These are phyloP conservation scores for Microcos paniculata DNA, from an alignment of 345 rosid species.

Conservation along the genomic window DNA sequence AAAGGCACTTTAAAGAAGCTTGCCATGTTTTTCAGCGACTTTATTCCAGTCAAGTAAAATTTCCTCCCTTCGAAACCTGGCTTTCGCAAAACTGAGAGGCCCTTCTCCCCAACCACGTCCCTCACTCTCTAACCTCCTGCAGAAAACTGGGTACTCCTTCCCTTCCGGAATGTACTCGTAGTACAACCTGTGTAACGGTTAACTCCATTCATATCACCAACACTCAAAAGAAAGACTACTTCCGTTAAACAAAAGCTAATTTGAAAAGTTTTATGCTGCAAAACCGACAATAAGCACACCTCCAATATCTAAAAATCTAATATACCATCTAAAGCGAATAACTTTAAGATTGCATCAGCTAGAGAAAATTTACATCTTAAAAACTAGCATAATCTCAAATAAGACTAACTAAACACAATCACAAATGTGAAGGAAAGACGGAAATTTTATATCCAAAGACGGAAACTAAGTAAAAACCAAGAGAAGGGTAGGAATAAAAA, in stretches of 20 bases:
- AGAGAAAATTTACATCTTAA: neutral
- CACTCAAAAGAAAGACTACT: neutral
- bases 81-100: slow-evolving; percentile 28
- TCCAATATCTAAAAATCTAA: neutral
- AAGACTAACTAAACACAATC: neutral
- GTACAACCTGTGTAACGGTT: slow-evolving; percentile 48
- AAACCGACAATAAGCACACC: neutral
- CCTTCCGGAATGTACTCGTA: slow-evolving; percentile 77
- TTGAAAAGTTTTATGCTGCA: neutral
- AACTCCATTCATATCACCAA: neutral
- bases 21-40: slow-evolving; percentile 72
- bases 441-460: neutral
- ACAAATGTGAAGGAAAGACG: neutral
- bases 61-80: slow-evolving; percentile 49
- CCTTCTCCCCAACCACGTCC: slow-evolving; percentile 38
- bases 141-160: slow-evolving; percentile 79
- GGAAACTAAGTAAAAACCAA: neutral
- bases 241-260: neutral
- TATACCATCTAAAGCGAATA: neutral
- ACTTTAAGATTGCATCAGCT: neutral
- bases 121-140: slow-evolving; percentile 47
- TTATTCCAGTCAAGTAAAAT: slow-evolving; percentile 89
- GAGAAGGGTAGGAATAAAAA: slow-evolving; percentile 14
- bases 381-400: neutral
- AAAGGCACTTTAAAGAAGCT: slow-evolving; percentile 20